These are phyloP conservation scores for Stygiomarasmius scandens DNA, from an alignment of 1,284 basidiomycete species.

Conservation along the genomic window DNA sequence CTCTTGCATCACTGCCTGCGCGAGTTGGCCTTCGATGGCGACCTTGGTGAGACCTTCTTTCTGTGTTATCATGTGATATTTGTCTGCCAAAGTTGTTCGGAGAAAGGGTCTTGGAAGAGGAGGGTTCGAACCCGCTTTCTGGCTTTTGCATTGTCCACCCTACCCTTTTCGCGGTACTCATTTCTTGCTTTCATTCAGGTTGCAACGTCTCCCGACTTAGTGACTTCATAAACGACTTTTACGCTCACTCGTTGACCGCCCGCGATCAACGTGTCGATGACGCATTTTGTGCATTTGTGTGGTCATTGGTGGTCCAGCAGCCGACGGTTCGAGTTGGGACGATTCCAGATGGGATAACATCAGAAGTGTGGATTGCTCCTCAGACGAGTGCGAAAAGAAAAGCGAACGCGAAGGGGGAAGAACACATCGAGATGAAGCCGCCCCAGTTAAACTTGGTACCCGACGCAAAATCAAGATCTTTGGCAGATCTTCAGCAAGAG, in stretches of 20 bases:
- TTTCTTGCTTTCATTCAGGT: conserved; percentile 44
- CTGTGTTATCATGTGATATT: conserved; percentile 29
- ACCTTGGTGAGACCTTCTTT: conserved; percentile 50
- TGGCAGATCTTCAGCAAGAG: conserved; percentile 56
- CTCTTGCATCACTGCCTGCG: conserved; percentile 74
- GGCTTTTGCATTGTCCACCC: conserved; percentile 24
- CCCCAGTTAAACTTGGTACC: conserved; percentile 54
- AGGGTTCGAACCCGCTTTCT: conserved; percentile 48
- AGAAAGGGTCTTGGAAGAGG: conserved; percentile 3
- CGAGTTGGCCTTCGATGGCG: conserved; percentile 83
- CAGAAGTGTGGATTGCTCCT: conserved; percentile 76
- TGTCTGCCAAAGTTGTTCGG: background rate
- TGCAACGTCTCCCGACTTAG: conserved; percentile 69
- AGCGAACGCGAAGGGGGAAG: conserved; percentile 57
- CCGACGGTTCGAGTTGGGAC: conserved; percentile 72
- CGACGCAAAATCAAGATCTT: conserved; percentile 50
- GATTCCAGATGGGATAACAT: conserved; percentile 54
- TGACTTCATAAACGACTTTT: conserved; percentile 70
- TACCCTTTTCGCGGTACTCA: conserved; percentile 22
- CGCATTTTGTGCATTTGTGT: conserved; percentile 77
- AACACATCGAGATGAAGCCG: conserved; percentile 41
- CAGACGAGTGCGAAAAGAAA: conserved; percentile 67
- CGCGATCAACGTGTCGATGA: conserved; percentile 68
- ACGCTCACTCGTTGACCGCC: conserved; percentile 42
- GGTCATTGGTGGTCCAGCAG: conserved; percentile 75